These are phyloP conservation scores for Bullera alba DNA, from an alignment of 768 basidiomycete genomes.

Conservation along the genomic window DNA sequence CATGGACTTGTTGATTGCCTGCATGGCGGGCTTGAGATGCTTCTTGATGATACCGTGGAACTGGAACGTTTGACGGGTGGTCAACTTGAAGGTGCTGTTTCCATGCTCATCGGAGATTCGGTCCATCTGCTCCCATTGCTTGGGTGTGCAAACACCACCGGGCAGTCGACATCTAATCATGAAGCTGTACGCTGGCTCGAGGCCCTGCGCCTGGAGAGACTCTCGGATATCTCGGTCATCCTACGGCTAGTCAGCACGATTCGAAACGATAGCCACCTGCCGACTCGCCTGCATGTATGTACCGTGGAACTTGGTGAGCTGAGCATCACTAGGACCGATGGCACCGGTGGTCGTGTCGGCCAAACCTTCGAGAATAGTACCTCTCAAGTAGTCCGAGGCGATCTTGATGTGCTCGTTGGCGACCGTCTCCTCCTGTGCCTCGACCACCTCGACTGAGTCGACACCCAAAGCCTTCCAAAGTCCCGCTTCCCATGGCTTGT, in stretches of 20 bases:
- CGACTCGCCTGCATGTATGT: conserved; percentile 45
- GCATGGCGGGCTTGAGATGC: conserved; percentile 91
- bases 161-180: conserved; percentile 98
- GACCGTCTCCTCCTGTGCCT: conserved; percentile 91
- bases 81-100: conserved; percentile 89
- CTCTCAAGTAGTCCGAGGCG: conserved; percentile 83
- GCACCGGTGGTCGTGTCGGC: conserved; percentile 78
- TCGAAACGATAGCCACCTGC: neutral
- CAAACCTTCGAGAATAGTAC: conserved; percentile 89
- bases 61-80: conserved; percentile 96
- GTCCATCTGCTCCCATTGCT: conserved; percentile 94
- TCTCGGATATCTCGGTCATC: conserved; percentile 98
- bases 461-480: conserved; percentile 94
- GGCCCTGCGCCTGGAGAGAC: conserved; percentile 82
- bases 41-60: conserved; percentile 98
- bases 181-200: conserved; percentile 92
- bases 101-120: conserved; percentile 94
- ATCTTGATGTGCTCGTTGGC: conserved; percentile 99
- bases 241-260: conserved; percentile 63
- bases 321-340: conserved; percentile 81
- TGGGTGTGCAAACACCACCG: conserved; percentile 83
- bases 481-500: conserved; percentile 88
- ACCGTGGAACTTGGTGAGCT: conserved; percentile 84
- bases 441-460: conserved; percentile 74
- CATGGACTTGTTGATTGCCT: conserved; percentile 82